Evolutionary conservation across 148 eudicot species (phyloP), one percentile per base, ranked within the genome.

Genomic region (Silene latifolia): DNA sequence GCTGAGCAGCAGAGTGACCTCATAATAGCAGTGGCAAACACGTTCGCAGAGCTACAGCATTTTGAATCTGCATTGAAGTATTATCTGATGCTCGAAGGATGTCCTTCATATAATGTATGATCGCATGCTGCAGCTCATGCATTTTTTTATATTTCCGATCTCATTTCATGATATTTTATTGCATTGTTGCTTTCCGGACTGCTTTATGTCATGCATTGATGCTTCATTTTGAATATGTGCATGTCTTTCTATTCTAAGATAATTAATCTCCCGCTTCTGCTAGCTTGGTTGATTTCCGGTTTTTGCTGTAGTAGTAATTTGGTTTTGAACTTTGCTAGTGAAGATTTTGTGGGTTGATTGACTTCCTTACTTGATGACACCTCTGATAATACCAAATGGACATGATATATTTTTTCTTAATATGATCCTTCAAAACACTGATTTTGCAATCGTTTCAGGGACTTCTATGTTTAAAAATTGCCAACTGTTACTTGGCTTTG

Each of bases 41-140:
- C 91, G 39, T 82, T 82, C 51, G 80, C 78, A 84, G 77, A 77
- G 63, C 87, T 84, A 69, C 79, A 81, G 66, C 87, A 82, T 44
- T 77, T 87, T 81, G 89, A 87, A 79, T 79, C 85, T 57, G 97
- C 97, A 51, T 79, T 94, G 81, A 90, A 88, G 76, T 94, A 90
- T 84, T 89, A 88, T 77, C 79, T 81, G 78, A 85, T 88, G 85
- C 76, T 88, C 67, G 90, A 89, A 76, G 86, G 81, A 74, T 81
- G 77, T 74, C 83, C 63, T 29, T 60, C 79, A 58, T 76, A 78
- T 61, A 82, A 78, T 75, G 97, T 93, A 85, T 63, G 87, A 14
- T 69, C 65, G 21, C 61, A 54, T 77, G 21, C 60, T 80, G 51
- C 24, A 19, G 25, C 13, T n/a, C 17, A 3, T 63, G 21, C 29